phyloP scores from a whole-genome alignment of 2,329 filamentous ascomycete species.

The Xylaria sp. region DNA sequence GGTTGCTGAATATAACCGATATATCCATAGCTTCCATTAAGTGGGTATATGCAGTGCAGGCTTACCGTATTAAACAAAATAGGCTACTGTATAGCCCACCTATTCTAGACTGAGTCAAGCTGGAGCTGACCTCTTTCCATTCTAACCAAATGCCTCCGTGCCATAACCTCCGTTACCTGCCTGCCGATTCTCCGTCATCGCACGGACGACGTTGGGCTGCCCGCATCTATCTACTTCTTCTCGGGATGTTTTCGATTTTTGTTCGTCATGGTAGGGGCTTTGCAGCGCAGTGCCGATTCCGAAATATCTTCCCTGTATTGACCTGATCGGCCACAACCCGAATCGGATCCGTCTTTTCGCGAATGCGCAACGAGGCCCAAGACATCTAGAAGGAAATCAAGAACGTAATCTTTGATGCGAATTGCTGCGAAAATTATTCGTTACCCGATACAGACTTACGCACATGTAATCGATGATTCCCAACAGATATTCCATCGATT shows the following conservation, averaged over 20 bases:
- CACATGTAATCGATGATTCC: conserved; percentile 10
- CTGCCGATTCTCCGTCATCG: not conserved
- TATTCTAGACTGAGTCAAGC: not conserved
- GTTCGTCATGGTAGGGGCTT: not conserved
- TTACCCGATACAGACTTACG: conserved; percentile 1
- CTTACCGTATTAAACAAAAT: no score
- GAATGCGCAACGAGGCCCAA: conserved; percentile 1
- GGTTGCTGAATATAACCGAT: no score
- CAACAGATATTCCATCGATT: not conserved
- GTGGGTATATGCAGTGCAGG: no score
- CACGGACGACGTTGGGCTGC: not conserved
- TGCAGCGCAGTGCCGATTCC: not conserved
- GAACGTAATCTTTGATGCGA: no score
- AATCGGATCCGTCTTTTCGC: not conserved
- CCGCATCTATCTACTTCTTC: not conserved
- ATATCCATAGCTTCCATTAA: no score
- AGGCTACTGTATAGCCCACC: not conserved
- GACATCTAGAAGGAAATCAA: not conserved
- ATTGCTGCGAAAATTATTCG: not conserved
- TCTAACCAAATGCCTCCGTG: not conserved
- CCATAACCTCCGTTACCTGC: not conserved
- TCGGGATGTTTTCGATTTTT: not conserved
- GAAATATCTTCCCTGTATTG: not conserved
- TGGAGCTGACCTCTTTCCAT: not conserved
- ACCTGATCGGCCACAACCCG: conserved; percentile 5